Evolutionary conservation across 1,284 basidiomycete species (phyloP).

Genomic region (Melampsora larici-populina): DNA sequence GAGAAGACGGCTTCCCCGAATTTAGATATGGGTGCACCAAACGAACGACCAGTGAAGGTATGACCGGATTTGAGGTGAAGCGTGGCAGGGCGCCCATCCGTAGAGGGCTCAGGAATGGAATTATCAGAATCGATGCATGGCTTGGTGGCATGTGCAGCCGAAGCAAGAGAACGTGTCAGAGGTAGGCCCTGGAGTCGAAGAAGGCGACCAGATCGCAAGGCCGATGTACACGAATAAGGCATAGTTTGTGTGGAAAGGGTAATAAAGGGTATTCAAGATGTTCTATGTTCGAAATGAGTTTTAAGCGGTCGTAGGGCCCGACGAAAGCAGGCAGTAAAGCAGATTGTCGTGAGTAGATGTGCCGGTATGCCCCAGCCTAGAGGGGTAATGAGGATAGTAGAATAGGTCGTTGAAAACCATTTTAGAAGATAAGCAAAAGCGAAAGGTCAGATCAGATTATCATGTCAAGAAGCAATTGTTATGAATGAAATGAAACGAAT

Average conservation of each 20-base stretch:
- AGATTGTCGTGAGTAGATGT: slow-evolving; percentile 42
- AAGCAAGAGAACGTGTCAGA: slow-evolving; percentile 23
- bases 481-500: too few relatives aligned
- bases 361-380: slow-evolving; percentile 26
- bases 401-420: not conserved
- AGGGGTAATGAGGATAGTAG: not conserved
- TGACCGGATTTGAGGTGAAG: slow-evolving; percentile 92
- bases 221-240: slow-evolving; percentile 5
- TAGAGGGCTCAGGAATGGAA: slow-evolving; percentile 33
- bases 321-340: slow-evolving; percentile 33
- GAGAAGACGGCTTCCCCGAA: slow-evolving; percentile 99
- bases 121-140: slow-evolving; percentile 41
- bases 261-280: not conserved
- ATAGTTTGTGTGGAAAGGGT: not conserved
- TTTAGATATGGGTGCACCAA: slow-evolving; percentile 80
- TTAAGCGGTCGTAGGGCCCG: slow-evolving; percentile 5
- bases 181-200: not conserved
- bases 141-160: slow-evolving; percentile 4
- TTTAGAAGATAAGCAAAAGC: not conserved
- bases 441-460: not conserved
- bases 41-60: slow-evolving; percentile 80
- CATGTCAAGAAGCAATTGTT: too few relatives aligned
- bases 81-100: slow-evolving; percentile 64
- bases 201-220: not conserved
- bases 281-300: not conserved